phyloP scores from a whole-genome alignment of 345 rosid genomes.

The Boechera divaricarpa region DNA sequence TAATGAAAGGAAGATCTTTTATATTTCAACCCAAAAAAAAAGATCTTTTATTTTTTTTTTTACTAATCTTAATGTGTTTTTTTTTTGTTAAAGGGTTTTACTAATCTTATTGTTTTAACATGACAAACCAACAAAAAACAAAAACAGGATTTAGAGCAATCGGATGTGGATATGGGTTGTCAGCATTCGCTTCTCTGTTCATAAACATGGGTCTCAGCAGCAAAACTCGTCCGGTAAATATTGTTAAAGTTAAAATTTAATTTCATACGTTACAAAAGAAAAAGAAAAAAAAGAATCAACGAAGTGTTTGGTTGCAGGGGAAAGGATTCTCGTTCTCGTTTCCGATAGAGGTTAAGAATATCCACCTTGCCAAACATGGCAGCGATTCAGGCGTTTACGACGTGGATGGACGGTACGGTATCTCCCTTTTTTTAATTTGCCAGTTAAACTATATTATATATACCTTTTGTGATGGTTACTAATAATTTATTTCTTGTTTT shows the following conservation, averaged over 20 bases:
- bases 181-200: conserved; percentile 49
- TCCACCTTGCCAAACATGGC: conserved; percentile 68
- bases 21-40: neutral
- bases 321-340: conserved; percentile 62
- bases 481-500: neutral
- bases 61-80: neutral
- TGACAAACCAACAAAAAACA: neutral
- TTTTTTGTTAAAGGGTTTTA: neutral
- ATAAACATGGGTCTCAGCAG: conserved; percentile 62
- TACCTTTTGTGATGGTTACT: neutral
- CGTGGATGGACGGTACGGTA: conserved; percentile 65
- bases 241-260: neutral
- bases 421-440: neutral
- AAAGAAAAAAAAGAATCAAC: neutral
- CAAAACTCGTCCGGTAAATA: conserved; percentile 67
- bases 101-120: neutral
- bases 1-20: neutral
- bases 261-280: neutral
- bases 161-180: conserved; percentile 55
- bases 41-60: neutral
- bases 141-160: conserved; percentile 69
- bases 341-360: conserved; percentile 81
- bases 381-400: conserved; percentile 90
- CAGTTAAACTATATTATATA: neutral
- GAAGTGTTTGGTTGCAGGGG: conserved; percentile 54